Evolutionary conservation across 441 rosid species (phyloP).

Genomic region (Euphorbia celastroides): DNA sequence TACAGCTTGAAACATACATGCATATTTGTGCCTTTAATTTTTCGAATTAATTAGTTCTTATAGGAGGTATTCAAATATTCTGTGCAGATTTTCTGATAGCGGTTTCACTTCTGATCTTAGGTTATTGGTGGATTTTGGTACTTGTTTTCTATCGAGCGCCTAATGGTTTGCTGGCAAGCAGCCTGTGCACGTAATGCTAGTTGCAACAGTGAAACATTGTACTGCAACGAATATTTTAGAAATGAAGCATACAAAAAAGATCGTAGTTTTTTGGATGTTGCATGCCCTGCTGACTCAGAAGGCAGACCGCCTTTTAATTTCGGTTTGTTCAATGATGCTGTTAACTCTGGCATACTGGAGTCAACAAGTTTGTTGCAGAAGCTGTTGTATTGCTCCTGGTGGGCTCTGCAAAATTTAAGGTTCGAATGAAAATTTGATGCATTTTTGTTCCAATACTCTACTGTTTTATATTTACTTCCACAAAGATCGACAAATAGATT

Average conservation of each 20-base stretch:
- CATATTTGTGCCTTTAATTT: constrained; percentile 31
- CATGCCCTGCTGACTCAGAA: constrained; percentile 41
- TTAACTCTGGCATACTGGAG: constrained; percentile 57
- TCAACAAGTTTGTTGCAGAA: constrained; percentile 58
- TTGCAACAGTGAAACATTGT: constrained; percentile 29
- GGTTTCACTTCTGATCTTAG: constrained; percentile 21
- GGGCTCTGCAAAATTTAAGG: constrained; percentile 94
- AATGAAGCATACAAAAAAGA: constrained; percentile 8
- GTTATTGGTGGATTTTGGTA: constrained; percentile 84
- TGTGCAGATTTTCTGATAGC: background rate
- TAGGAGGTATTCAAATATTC: too few relatives aligned
- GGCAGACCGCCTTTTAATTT: constrained; percentile 51
- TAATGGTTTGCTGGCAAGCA: constrained; percentile 63
- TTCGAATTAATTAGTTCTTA: constrained; percentile 19
- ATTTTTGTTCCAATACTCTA: too few relatives aligned
- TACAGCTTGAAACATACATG: constrained; percentile 12
- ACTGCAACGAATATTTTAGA: constrained; percentile 27
- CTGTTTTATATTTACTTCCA: too few relatives aligned
- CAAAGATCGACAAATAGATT: too few relatives aligned
- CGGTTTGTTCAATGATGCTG: constrained; percentile 64
- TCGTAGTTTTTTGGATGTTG: constrained; percentile 20
- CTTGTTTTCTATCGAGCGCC: constrained; percentile 66
- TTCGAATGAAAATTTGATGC: constrained; percentile 2
- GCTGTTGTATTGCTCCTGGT: constrained; percentile 76
- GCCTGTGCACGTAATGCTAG: constrained; percentile 32